Base-by-base conservation (phyloP, 805 yeast species). In the Wickerhamiella dianesei region DNA sequence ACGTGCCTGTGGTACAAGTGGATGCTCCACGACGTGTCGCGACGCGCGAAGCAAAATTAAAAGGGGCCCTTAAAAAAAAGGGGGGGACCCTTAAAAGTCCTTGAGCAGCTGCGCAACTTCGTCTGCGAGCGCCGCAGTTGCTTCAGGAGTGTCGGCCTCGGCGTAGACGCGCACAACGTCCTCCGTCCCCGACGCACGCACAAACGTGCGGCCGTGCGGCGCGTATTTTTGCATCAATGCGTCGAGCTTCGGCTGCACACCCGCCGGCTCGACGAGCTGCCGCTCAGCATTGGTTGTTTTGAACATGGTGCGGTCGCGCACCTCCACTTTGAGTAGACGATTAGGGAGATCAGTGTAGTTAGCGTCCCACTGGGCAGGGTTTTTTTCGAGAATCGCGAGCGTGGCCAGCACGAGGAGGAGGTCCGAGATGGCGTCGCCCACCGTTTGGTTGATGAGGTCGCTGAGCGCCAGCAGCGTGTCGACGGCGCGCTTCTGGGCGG, bases 391-490 rank as follows among this genome's bases (percentile, higher is more conserved):
- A 53, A 74, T 71, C 4, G 73, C 62, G 37, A 81, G 63, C 6
- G 87, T 77, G 1, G 79, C 72, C 46, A 88, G 64, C 1, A 92
- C 88, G 3, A 82, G 77, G 48, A 92, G 66, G 63, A 92, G 68
- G 62, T 92, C 98, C n/a, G 95, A 77, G 44, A 92, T 80, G 9
- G 98, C 95, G 63, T 92, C 98, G 25, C 98, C 98, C n/a, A 92
- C 97, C 1, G 97, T 82, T 64, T 92, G 97, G 64, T 92, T 92
- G 61, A 92, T 85, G 52, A 92, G 68, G 48, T 76, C 73, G 29
- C 82, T 74, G 49, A 89, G 72, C 14, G 75, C 68, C 49, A 71
- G 65, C 51, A 92, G 67, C 1, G 81, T 70, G 48, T 67, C 61
- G 29, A 80, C 64, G 1, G 82, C 75, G 18, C 68, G 58, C 40